phyloP scores from a whole-genome alignment of 148 eudicot species.

The Persicaria maculosa region DNA sequence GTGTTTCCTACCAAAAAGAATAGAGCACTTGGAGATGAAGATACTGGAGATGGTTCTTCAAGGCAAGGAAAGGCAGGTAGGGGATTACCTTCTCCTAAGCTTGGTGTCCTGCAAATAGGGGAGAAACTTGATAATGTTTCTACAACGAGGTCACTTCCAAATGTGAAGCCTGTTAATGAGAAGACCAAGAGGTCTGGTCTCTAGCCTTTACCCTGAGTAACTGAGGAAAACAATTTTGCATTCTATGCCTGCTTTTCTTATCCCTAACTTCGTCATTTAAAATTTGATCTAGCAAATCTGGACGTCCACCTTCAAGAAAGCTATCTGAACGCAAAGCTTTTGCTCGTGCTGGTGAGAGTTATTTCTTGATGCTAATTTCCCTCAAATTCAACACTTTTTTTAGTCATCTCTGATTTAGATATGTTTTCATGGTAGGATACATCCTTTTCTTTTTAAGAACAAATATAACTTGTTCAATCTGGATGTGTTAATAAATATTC shows the following conservation, averaged over 20 bases:
- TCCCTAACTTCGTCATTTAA: not conserved
- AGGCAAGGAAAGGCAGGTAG: slow-evolving; percentile 35
- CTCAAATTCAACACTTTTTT: not conserved
- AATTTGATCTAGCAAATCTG: slow-evolving; percentile 33
- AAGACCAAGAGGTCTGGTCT: slow-evolving; percentile 36
- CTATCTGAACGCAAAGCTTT: slow-evolving; percentile 30
- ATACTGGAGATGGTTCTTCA: slow-evolving; percentile 27
- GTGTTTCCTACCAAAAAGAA: slow-evolving; percentile 34
- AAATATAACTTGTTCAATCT: not conserved
- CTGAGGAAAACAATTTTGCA: not conserved
- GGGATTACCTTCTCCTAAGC: slow-evolving; percentile 26
- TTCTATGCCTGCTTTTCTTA: not conserved
- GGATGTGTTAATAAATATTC: not conserved
- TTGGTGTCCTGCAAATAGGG: slow-evolving; percentile 18
- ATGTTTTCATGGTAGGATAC: not conserved
- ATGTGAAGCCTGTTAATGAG: slow-evolving; percentile 30
- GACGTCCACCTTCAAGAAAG: slow-evolving; percentile 42
- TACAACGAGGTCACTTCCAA: slow-evolving; percentile 28
- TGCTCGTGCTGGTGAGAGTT: slow-evolving; percentile 26
- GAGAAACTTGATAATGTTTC: slow-evolving; percentile 29
- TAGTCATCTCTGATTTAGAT: not conserved
- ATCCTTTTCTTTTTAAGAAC: not conserved
- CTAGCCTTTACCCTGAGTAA: not conserved
- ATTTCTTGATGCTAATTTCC: not conserved
- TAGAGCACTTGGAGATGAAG: slow-evolving; percentile 24